Evolutionary conservation across 1,139 yeast genomes (phyloP).

Genomic region (Sugiyamaella xylanicola): DNA sequence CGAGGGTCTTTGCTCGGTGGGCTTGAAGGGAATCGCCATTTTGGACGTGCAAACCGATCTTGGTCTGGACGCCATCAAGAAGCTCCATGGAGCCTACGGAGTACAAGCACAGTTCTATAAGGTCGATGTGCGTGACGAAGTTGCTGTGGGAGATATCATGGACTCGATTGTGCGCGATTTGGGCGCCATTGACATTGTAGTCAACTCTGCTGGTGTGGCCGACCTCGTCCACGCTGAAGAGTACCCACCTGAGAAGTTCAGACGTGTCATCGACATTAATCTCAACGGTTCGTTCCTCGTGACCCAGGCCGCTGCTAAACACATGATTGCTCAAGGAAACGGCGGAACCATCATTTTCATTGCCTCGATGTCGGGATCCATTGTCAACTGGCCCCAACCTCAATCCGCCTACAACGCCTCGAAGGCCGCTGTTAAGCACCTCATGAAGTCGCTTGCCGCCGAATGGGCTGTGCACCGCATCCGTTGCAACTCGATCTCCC

Average conservation of each 20-base stretch:
- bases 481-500: conserved; percentile 58
- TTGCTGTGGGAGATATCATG: conserved; percentile 55
- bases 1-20: conserved; percentile 68
- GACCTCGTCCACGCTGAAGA: conserved; percentile 81
- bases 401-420: conserved; percentile 68
- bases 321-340: conserved; percentile 57
- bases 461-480: conserved; percentile 60
- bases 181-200: conserved; percentile 62
- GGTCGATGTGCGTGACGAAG: conserved; percentile 62
- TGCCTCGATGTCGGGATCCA: conserved; percentile 84
- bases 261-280: conserved; percentile 72
- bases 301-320: conserved; percentile 67
- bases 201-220: conserved; percentile 79
- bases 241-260: conserved; percentile 75
- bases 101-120: conserved; percentile 63
- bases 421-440: conserved; percentile 62
- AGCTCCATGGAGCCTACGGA: conserved; percentile 58
- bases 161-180: conserved; percentile 58
- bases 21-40: conserved; percentile 64
- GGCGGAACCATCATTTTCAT: conserved; percentile 61
- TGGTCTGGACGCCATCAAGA: conserved; percentile 55
- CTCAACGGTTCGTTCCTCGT: conserved; percentile 78
- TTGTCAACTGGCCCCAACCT: conserved; percentile 81
- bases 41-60: conserved; percentile 48
- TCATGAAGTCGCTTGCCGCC: conserved; percentile 56